Conservation (phyloP, 768 basidiomycete genomes). For the Cyclocybe aegerita region DNA sequence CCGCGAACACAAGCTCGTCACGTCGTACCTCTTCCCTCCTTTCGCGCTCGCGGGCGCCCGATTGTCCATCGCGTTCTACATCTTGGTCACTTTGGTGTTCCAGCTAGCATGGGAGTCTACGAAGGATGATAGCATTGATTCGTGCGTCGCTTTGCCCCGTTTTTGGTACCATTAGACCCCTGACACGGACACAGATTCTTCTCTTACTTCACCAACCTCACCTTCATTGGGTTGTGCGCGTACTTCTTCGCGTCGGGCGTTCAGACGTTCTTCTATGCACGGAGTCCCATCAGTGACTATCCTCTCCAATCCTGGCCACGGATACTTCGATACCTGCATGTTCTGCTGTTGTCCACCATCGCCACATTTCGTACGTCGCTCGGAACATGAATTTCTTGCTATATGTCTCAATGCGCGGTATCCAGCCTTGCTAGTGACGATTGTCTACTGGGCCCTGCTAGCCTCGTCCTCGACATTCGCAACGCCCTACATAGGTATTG, state of each 20-base stretch:
- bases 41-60: slow-evolving; percentile 43
- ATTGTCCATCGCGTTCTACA: slow-evolving; percentile 49
- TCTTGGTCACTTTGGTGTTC: slow-evolving; percentile 40
- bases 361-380: slow-evolving; percentile 54
- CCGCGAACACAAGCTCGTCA: slow-evolving; percentile 35
- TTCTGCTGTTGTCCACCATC: slow-evolving; percentile 49
- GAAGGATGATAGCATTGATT: slow-evolving; percentile 23
- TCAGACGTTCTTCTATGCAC: slow-evolving; percentile 45
- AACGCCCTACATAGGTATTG: slow-evolving; percentile 38
- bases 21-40: slow-evolving; percentile 50
- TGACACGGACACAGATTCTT: slow-evolving; percentile 43
- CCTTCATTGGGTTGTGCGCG: slow-evolving; percentile 59
- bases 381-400: background rate
- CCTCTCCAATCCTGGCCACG: slow-evolving; percentile 61
- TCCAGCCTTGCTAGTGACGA: slow-evolving; percentile 63
- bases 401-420: background rate
- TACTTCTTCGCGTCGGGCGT: slow-evolving; percentile 62
- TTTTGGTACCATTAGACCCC: background rate
- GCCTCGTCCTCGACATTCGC: slow-evolving; percentile 41
- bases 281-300: slow-evolving; percentile 32
- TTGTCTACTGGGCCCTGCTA: slow-evolving; percentile 63
- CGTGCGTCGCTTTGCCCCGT: slow-evolving; percentile 18
- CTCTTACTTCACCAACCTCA: slow-evolving; percentile 65
- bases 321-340: slow-evolving; percentile 53
- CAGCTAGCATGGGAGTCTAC: slow-evolving; percentile 32